Conservation (phyloP, 148 eudicot species). For the Rhododendron mucronatum region DNA sequence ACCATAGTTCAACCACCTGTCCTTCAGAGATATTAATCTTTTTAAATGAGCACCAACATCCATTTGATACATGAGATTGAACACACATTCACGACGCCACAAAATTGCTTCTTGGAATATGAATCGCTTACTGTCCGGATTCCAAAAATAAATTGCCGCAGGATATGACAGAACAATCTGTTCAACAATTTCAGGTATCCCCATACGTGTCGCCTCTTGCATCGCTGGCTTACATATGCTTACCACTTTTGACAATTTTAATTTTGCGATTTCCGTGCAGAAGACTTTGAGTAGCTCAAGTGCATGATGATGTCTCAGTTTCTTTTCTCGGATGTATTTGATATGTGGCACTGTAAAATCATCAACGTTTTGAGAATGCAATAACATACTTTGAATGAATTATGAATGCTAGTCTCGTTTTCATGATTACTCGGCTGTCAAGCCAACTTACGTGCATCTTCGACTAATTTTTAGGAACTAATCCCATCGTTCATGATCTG, state of each 20-base stretch:
- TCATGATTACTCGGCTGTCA: no score
- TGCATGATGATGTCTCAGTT: neutral
- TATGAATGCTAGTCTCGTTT: neutral
- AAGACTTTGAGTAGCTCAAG: neutral
- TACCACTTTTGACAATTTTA: no score
- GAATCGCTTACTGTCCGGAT: no score
- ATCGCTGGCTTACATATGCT: neutral
- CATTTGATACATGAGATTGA: neutral
- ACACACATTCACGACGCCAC: neutral
- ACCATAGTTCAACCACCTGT: neutral
- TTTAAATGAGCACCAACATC: neutral
- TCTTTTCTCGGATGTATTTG: neutral
- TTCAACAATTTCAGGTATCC: neutral
- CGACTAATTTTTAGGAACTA: no score
- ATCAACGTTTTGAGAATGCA: neutral
- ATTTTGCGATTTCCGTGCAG: neutral
- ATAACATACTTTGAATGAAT: neutral
- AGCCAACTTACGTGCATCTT: accelerated
- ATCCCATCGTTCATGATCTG: no score
- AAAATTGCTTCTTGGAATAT: neutral
- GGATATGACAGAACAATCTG: neutral
- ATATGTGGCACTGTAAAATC: neutral
- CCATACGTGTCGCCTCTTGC: neutral
- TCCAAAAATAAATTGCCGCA: accelerated
- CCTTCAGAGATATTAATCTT: no score